Conservation (phyloP, 129 eudicot genomes). For the Saposhnikovia divaricata region DNA sequence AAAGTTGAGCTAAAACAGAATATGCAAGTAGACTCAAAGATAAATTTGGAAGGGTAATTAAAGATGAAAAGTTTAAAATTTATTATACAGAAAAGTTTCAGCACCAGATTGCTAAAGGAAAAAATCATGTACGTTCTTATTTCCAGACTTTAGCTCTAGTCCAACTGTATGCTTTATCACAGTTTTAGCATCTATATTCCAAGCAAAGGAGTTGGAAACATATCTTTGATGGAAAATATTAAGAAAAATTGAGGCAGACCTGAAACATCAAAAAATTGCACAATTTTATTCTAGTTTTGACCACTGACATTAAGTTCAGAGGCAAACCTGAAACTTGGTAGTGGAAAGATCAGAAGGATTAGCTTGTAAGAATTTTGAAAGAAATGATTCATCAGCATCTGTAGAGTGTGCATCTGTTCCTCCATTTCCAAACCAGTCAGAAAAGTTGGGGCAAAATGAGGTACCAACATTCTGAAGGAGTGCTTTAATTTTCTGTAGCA, state of each 20-base stretch:
- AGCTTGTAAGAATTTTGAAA: slow-evolving; percentile 73
- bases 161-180: not conserved
- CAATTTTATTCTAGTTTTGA: not conserved
- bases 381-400: slow-evolving; percentile 59
- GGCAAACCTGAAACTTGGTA: slow-evolving; percentile 59
- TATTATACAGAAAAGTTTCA: not conserved
- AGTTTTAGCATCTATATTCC: not conserved
- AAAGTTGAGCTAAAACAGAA: not conserved
- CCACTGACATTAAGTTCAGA: slow-evolving; percentile 4
- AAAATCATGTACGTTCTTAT: not conserved
- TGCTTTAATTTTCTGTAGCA: slow-evolving; percentile 86
- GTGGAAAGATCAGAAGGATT: slow-evolving; percentile 75
- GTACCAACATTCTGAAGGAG: slow-evolving; percentile 77
- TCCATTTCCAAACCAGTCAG: slow-evolving; percentile 89
- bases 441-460: slow-evolving; percentile 66
- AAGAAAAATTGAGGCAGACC: not conserved
- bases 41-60: not conserved
- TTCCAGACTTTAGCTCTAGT: not conserved
- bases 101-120: not conserved
- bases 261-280: not conserved
- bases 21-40: not conserved
- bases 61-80: not conserved
- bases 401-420: slow-evolving; percentile 42
- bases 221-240: not conserved
- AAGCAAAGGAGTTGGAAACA: not conserved